These are phyloP conservation scores for Suillus fuscotomentosus DNA, from an alignment of 768 basidiomycete genomes.

Conservation along the genomic window DNA sequence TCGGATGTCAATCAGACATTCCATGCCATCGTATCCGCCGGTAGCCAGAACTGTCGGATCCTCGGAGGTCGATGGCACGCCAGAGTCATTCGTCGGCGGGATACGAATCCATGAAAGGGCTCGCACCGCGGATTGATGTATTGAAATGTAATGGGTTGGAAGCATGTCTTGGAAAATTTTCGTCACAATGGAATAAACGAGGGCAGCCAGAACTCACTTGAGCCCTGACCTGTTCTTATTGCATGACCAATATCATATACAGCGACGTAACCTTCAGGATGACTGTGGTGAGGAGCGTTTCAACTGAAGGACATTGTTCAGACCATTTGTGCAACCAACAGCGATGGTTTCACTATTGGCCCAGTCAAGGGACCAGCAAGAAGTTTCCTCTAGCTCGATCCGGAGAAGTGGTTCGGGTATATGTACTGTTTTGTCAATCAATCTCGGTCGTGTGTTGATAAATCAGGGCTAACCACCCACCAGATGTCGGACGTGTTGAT, in stretches of 20 bases:
- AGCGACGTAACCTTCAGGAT: slow-evolving; percentile 47
- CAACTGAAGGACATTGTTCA: neutral
- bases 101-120: slow-evolving; percentile 72
- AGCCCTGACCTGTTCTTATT: slow-evolving; percentile 31
- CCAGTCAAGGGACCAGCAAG: slow-evolving; percentile 87
- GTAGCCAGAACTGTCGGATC: slow-evolving; percentile 76
- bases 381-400: slow-evolving; percentile 72
- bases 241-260: slow-evolving; percentile 53
- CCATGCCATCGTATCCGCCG: slow-evolving; percentile 79
- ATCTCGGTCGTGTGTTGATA: neutral
- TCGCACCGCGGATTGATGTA: slow-evolving; percentile 81
- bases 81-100: slow-evolving; percentile 53
- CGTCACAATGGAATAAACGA: neutral
- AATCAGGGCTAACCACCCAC: slow-evolving; percentile 36
- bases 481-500: slow-evolving; percentile 40
- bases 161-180: slow-evolving; percentile 34
- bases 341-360: slow-evolving; percentile 82
- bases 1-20: slow-evolving; percentile 74
- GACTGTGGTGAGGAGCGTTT: slow-evolving; percentile 3
- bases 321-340: slow-evolving; percentile 84
- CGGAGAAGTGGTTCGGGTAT: slow-evolving; percentile 64
- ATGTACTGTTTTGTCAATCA: slow-evolving; percentile 40
- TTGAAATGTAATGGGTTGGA: slow-evolving; percentile 69
- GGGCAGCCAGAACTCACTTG: slow-evolving; percentile 26
- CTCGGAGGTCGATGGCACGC: slow-evolving; percentile 41